Evolutionary conservation across 768 basidiomycete species (phyloP).

Genomic region (Boletus tylopilopsis): DNA sequence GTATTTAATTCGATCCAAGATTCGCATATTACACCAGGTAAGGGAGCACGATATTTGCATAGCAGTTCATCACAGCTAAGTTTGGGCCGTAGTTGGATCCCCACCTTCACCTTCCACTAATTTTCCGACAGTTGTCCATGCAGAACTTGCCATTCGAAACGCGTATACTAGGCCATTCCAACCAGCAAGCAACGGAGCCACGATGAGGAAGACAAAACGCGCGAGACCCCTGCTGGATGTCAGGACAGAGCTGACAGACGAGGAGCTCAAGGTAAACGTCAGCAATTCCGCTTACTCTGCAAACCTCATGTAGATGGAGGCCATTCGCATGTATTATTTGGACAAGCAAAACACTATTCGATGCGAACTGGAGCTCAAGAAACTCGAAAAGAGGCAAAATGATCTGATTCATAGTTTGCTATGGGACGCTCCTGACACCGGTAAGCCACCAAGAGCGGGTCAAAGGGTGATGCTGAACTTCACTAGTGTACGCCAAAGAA

Average conservation of each 20-base stretch:
- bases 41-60: not conserved
- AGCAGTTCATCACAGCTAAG: not conserved
- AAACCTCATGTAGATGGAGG: conserved; percentile 31
- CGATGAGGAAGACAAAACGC: conserved; percentile 44
- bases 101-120: conserved; percentile 3
- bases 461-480: conserved; percentile 2
- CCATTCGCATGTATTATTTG: conserved; percentile 63
- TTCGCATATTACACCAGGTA: conserved; percentile 5
- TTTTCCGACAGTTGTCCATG: not conserved
- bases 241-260: conserved; percentile 77
- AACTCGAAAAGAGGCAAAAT: conserved; percentile 50
- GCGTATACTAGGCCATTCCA: not conserved
- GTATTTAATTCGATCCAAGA: conserved; percentile 1
- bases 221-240: conserved; percentile 60
- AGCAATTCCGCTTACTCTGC: not conserved
- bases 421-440: conserved; percentile 60
- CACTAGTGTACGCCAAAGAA: conserved; percentile 60
- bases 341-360: conserved; percentile 55
- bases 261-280: conserved; percentile 63
- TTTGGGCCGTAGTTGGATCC: conserved; percentile 1
- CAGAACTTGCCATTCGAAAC: not conserved
- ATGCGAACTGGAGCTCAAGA: conserved; percentile 49
- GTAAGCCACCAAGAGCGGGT: conserved; percentile 40
- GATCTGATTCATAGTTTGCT: conserved; percentile 59
- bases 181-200: not conserved